Percentiles rank a stretch among this genome's conserved stretches.
phyloP scores from a whole-genome alignment of 768 basidiomycete genomes.

The Neoboletus magnificus region DNA sequence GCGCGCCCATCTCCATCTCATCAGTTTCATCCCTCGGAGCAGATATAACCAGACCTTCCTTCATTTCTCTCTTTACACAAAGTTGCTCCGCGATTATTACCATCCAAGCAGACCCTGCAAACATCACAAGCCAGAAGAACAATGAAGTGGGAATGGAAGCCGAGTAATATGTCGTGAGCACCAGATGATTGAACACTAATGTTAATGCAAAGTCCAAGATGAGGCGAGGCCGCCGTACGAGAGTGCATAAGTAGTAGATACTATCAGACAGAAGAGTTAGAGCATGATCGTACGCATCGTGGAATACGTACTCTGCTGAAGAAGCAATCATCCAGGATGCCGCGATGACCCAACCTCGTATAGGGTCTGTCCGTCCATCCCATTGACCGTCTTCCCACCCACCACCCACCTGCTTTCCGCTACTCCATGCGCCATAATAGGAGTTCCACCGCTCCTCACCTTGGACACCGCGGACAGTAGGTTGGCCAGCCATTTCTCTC shows the following conservation, averaged over 20 bases:
- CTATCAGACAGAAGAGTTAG: constrained; percentile 26
- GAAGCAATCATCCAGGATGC: constrained; percentile 82
- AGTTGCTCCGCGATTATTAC: constrained; percentile 87
- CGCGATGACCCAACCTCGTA: constrained; percentile 89
- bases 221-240: constrained; percentile 88
- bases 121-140: constrained; percentile 88
- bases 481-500: constrained; percentile 88
- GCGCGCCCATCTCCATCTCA: constrained; percentile 52
- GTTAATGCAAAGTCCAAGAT: constrained; percentile 95
- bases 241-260: constrained; percentile 78
- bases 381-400: constrained; percentile 47
- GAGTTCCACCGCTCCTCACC: constrained; percentile 65
- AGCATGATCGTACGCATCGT: background rate
- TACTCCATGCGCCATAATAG: constrained; percentile 75
- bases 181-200: constrained; percentile 85
- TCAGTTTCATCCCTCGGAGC: constrained; percentile 43
- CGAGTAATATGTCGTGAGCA: constrained; percentile 85
- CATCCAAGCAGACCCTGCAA: constrained; percentile 65
- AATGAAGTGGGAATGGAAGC: constrained; percentile 72
- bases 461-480: constrained; percentile 66
- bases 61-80: constrained; percentile 88
- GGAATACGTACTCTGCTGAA: constrained; percentile 73
- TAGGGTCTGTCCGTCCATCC: constrained; percentile 71
- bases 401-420: constrained; percentile 70
- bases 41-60: constrained; percentile 67